Evolutionary conservation across 164 flowering plant species (phyloP).

Genomic region (Cinnamomum micranthum): DNA sequence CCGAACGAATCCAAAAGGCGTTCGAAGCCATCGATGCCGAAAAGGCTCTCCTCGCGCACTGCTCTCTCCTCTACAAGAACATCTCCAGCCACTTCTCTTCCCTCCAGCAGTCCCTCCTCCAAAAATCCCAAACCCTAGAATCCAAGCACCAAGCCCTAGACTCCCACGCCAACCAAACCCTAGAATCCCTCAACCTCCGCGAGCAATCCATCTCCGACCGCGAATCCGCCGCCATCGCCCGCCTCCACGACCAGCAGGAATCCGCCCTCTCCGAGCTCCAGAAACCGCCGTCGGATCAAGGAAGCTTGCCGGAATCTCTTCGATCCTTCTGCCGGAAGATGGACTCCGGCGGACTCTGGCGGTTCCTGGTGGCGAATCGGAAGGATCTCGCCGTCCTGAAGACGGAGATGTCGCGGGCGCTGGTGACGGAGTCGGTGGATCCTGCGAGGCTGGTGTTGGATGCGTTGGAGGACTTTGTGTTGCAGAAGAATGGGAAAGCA

Average conservation of each 20-base stretch:
- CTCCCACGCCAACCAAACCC: conserved; percentile 29
- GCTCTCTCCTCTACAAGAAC: conserved; percentile 41
- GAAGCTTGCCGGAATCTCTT: conserved; percentile 23
- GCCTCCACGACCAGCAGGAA: conserved; percentile 27
- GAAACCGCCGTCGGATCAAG: background rate
- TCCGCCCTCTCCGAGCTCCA: conserved; percentile 34
- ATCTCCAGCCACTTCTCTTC: conserved; percentile 41
- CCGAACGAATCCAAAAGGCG: conserved; percentile 1
- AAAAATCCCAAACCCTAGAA: conserved; percentile 34
- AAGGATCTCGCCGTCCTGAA: conserved; percentile 40
- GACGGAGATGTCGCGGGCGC: conserved; percentile 27
- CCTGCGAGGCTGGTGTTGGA: conserved; percentile 38
- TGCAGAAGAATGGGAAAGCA: conserved; percentile 18
- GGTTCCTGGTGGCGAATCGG: conserved; percentile 36
- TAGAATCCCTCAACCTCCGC: conserved; percentile 29
- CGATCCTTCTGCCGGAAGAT: conserved; percentile 36
- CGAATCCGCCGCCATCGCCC: conserved; percentile 33
- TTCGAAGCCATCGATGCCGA: conserved; percentile 32
- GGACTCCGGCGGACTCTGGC: conserved; percentile 38
- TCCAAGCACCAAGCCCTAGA: conserved; percentile 38
- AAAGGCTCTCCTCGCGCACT: conserved; percentile 29
- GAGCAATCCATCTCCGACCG: conserved; percentile 47
- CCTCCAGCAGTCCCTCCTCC: conserved; percentile 28
- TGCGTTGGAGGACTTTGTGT: conserved; percentile 39
- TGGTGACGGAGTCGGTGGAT: conserved; percentile 38